These are phyloP conservation scores for Plasmodium gaboni DNA, from an alignment of 169 alveolate species.

Conservation along the genomic window DNA sequence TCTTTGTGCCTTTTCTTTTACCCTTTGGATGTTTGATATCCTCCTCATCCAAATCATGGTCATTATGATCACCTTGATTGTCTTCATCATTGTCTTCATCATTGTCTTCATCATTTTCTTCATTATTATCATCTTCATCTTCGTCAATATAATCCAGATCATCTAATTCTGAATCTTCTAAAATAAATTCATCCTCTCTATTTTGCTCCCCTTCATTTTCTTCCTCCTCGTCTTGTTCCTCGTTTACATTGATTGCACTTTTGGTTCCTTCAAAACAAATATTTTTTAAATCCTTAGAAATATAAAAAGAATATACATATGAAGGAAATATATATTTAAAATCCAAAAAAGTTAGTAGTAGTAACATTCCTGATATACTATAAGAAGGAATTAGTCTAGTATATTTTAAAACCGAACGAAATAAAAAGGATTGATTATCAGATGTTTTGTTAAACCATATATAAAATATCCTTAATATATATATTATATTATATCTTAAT, in stretches of 20 bases:
- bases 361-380: slow-evolving; percentile 64
- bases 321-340: slow-evolving; percentile 55
- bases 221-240: slow-evolving; percentile 7
- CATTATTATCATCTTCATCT: background rate
- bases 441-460: slow-evolving; percentile 71
- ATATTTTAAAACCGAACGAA: slow-evolving; percentile 50
- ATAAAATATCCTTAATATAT: slow-evolving; percentile 62
- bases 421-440: slow-evolving; percentile 74
- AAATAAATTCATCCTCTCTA: background rate
- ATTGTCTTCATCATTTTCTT: background rate
- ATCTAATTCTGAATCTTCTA: slow-evolving; percentile 4
- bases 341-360: slow-evolving; percentile 45
- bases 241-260: background rate
- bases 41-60: background rate
- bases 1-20: background rate
- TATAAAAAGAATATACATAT: slow-evolving; percentile 51
- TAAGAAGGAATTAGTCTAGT: slow-evolving; percentile 68
- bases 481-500: slow-evolving; percentile 57
- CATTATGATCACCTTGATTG: background rate
- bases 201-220: background rate
- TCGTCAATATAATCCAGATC: background rate
- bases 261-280: slow-evolving; percentile 34
- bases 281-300: slow-evolving; percentile 49
- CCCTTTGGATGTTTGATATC: background rate
- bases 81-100: background rate